These are phyloP conservation scores for Xylaria cubensis DNA, from an alignment of 495 filamentous ascomycete genomes.

Conservation along the genomic window DNA sequence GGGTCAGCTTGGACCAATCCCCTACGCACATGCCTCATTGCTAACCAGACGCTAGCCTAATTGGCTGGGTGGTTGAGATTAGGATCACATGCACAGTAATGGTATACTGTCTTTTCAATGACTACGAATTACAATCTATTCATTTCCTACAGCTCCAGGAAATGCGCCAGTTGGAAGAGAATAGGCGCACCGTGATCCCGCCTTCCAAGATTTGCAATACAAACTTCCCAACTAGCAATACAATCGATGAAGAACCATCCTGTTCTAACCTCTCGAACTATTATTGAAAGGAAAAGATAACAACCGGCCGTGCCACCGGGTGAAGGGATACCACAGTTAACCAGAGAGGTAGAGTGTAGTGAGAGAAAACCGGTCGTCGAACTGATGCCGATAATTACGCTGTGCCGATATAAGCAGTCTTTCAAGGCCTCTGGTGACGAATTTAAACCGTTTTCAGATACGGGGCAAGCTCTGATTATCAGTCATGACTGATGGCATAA, in stretches of 20 bases:
- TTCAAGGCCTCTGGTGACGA: background rate
- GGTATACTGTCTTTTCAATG: background rate
- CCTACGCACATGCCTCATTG: slow-evolving; percentile 10
- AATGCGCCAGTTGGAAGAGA: background rate
- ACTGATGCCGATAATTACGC: background rate
- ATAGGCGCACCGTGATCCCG: background rate
- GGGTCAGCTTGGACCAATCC: slow-evolving; percentile 7
- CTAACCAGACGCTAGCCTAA: background rate
- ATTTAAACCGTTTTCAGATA: background rate
- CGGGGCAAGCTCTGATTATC: background rate
- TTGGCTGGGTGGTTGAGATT: background rate
- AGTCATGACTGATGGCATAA: background rate
- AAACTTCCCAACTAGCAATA: slow-evolving; percentile 1
- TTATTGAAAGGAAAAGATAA: background rate
- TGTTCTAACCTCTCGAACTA: background rate
- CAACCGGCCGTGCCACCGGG: background rate
- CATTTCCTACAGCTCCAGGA: background rate
- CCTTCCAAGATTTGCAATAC: background rate
- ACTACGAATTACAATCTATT: background rate
- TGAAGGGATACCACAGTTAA: background rate
- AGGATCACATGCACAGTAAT: background rate
- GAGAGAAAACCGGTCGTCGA: background rate
- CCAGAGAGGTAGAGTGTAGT: background rate
- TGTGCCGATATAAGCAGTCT: background rate
- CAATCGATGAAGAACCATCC: background rate